These are phyloP conservation scores for Cystobasidium onofrii DNA, from an alignment of 768 basidiomycete species.

Conservation along the genomic window DNA sequence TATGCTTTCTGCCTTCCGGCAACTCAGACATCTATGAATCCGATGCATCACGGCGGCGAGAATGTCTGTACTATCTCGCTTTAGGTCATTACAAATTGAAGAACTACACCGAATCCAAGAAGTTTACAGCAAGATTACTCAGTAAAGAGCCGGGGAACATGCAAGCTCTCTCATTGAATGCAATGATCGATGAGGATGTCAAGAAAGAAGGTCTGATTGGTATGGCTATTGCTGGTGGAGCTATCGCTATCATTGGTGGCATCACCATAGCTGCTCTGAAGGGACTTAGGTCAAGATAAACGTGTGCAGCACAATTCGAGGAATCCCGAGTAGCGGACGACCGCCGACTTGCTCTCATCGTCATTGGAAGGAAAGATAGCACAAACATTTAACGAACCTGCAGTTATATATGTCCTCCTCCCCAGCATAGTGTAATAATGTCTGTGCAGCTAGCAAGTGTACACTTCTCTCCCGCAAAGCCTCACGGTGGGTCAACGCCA, in stretches of 20 bases:
- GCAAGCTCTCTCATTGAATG: slow-evolving; percentile 75
- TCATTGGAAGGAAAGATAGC: no score
- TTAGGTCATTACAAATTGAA: slow-evolving; percentile 94
- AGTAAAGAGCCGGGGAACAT: slow-evolving; percentile 88
- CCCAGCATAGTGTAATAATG: no score
- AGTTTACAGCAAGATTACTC: slow-evolving; percentile 80
- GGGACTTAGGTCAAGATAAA: background rate
- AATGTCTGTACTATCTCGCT: slow-evolving; percentile 93
- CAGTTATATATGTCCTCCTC: no score
- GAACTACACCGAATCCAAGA: slow-evolving; percentile 83
- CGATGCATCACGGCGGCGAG: slow-evolving; percentile 76
- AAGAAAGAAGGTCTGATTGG: slow-evolving; percentile 95
- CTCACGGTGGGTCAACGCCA: no score
- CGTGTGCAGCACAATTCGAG: no score
- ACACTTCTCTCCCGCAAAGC: no score
- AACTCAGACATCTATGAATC: slow-evolving; percentile 78
- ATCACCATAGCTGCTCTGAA: slow-evolving; percentile 40
- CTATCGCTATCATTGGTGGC: slow-evolving; percentile 55
- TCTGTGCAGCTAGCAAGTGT: no score
- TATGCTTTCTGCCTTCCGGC: background rate
- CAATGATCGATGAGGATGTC: slow-evolving; percentile 78
- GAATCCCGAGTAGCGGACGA: no score
- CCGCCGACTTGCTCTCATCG: no score
- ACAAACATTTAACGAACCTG: no score
- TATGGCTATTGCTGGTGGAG: slow-evolving; percentile 89